Base-by-base conservation (phyloP, 169 alveolate genomes). In the Plasmodium berghei region DNA sequence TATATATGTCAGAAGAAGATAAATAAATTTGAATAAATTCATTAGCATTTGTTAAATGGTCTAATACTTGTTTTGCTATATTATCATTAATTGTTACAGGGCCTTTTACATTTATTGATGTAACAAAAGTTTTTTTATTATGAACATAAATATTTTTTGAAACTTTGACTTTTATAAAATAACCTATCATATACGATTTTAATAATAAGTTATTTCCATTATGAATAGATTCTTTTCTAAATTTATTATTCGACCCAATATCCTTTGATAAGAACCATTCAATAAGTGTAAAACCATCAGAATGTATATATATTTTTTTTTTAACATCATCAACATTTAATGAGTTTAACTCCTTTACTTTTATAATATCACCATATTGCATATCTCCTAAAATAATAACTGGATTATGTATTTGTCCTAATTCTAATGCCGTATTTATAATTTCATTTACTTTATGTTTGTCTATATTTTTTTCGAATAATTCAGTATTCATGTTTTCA, bases 111-210 rank as follows among this genome's bases (percentile, higher is more conserved):
- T 93, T 73, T 34, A 77, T 28, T 6, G 95, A 56, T 64, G 87
- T 91, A 4, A 93, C 92, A 69, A 67, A 93, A 12, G 87, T 83
- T 63, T 94, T 80, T 56, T 88, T 93, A 26, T 67, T 74, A 61
- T 77, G 66, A 20, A 75, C 62, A 67, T 62, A 87, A 28, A 91
- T 69, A 46, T 93, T 94, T 88, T 91, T 93, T 56, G 88, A 93
- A 42, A 93, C 94, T 20, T 88, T 89, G 26, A 88, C 87, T 88
- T 87, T 61, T 26, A 93, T 86, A 63, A 71, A 93, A 61, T 73
- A 90, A 26, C 96, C 96, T 93, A 93, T 93, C 96, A 83, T 93
- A 55, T 22, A 88, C n/a, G 93, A 93, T 59, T 64, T 69, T n/a
- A 93, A 88, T 77, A 88, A 91, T 46, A 93, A 85, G 26, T 74